Base-by-base conservation (phyloP, 2,329 filamentous ascomycete species). In the Fusarium sp. region DNA sequence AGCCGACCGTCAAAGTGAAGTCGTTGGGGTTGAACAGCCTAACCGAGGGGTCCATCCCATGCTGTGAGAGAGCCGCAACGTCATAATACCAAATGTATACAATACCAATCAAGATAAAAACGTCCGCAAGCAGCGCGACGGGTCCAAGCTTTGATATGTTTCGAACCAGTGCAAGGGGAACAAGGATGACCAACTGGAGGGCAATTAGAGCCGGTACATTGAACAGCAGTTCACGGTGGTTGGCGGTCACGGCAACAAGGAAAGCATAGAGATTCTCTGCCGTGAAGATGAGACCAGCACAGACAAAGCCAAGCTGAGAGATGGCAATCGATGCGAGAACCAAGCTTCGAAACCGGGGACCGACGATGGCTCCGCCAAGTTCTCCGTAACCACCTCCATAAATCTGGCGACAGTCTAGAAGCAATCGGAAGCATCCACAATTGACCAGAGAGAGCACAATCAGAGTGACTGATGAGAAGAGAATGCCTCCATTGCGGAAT, bases 301-400 rank as follows among this genome's bases (percentile, higher is more conserved):
- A 93, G 37, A 93, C 90, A 63, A 93, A 93, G 2, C 90, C 90
- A 13, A 93, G 79, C 72, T 93, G 90, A 0, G 90, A 92, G 10
- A 93, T 80, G 1, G 87, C 85, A 71, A 93, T 88, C 11, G 89
- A 92, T 0, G 77, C 79, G 9, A 93, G 81, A 47, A 93, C 89
- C 32, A 93, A 75, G 17, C 78, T 78, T 52, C 90, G 84, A 71
- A 92, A 84, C 53, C 78, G 80, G 6, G 79, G 79, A 0, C 90
- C 90, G 9, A 84, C 82, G 61, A 92, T 88, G 4, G 84, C 80
- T 46, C 84, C 80, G 9, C 90, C 90, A 10, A 93, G 80, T 49
- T 93, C 90, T 71, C 90, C 90, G 70, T 93, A 93, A 61, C 89
- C 87, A 14, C 88, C 88, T 9, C 88, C 86, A 55, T 87, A 85